These are phyloP conservation scores for Gynochthodes officinalis DNA, from an alignment of 257 asterid genomes.

Conservation along the genomic window DNA sequence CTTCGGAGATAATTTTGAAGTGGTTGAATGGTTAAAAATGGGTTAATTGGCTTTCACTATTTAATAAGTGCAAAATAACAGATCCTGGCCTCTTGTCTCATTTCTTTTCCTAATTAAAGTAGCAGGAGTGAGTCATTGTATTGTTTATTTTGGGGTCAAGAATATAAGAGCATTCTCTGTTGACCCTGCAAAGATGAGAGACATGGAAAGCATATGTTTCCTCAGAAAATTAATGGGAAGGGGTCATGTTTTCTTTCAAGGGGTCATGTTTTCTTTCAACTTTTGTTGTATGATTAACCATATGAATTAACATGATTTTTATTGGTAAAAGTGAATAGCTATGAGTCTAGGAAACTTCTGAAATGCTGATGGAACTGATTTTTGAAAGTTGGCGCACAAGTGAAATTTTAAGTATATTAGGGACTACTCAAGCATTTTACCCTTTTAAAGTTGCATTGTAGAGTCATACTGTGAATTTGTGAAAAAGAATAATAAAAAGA, in stretches of 20 bases:
- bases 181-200: neutral
- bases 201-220: neutral
- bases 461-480: too few species aligned
- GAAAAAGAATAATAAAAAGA: too few species aligned
- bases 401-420: neutral
- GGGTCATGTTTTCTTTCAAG: neutral
- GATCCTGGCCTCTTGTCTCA: neutral
- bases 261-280: neutral
- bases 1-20: neutral
- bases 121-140: neutral
- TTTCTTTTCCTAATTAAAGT: neutral
- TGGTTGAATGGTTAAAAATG: neutral
- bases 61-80: too few species aligned
- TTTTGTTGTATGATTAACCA: neutral
- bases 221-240: neutral
- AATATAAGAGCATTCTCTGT: neutral
- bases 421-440: neutral
- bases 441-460: too few species aligned
- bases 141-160: neutral
- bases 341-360: neutral
- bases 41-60: neutral
- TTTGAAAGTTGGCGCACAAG: neutral
- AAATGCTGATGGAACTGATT: neutral
- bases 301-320: neutral
- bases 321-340: neutral